phyloP scores from a whole-genome alignment of 495 filamentous ascomycete species.

The Daldinia bambusicola region DNA sequence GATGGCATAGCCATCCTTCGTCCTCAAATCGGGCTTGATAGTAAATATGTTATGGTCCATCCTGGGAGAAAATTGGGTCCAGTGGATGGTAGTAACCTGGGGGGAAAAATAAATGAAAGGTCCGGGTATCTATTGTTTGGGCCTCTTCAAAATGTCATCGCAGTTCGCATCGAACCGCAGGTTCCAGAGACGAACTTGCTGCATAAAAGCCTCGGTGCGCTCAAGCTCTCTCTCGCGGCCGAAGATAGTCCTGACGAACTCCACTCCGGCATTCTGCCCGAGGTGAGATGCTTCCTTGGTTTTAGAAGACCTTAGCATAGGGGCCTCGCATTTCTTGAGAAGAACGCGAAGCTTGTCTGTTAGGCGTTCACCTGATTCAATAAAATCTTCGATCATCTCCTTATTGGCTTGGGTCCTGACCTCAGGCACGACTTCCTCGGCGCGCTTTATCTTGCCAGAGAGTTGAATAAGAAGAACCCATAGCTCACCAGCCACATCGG shows the following conservation, averaged over 20 bases:
- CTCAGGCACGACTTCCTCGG: constrained; percentile 80
- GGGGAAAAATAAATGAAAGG: constrained; percentile 11
- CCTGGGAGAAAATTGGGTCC: constrained; percentile 20
- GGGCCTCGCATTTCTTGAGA: constrained; percentile 89
- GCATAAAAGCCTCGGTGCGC: constrained; percentile 95
- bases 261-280: constrained; percentile 91
- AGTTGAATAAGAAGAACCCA: constrained; percentile 96
- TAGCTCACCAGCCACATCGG: constrained; percentile 91
- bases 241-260: constrained; percentile 98
- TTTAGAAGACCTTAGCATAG: constrained; percentile 75
- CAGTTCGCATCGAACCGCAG: constrained; percentile 97
- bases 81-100: constrained; percentile 1
- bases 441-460: constrained; percentile 94
- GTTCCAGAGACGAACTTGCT: constrained; percentile 89
- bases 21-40: constrained; percentile 25
- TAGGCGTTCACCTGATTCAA: constrained; percentile 88
- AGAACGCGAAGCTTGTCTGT: constrained; percentile 87
- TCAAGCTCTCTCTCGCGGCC: constrained; percentile 91
- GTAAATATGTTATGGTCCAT: constrained; percentile 30
- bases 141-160: constrained; percentile 82
- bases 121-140: constrained; percentile 54
- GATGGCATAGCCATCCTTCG: constrained; percentile 45
- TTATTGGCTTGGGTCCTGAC: constrained; percentile 76
- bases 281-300: constrained; percentile 74
- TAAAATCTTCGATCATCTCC: constrained; percentile 90